These are phyloP conservation scores for Didymella arachidicola DNA, from an alignment of 2,329 filamentous ascomycete genomes.

Conservation along the genomic window DNA sequence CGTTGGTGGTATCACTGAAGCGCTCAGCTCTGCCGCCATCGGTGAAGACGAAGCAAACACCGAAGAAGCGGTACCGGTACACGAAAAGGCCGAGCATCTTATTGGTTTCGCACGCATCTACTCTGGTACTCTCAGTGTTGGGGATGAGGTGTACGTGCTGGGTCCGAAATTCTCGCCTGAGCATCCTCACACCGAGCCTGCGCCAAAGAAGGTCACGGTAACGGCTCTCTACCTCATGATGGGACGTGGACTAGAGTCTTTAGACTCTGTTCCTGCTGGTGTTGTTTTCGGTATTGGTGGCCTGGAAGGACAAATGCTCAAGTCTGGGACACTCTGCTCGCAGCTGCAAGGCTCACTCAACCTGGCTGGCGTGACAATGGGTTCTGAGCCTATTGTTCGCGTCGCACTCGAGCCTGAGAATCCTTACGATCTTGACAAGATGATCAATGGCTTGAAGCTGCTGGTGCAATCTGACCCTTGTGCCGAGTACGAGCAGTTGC, in stretches of 20 bases:
- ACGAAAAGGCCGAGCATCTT: slow-evolving; percentile 81
- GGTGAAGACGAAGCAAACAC: slow-evolving; percentile 49
- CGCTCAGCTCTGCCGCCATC: slow-evolving; percentile 68
- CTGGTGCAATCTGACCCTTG: slow-evolving; percentile 96
- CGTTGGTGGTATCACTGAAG: slow-evolving; percentile 62
- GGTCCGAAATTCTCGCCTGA: slow-evolving; percentile 92
- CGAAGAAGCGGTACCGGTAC: slow-evolving; percentile 57
- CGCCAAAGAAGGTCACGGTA: slow-evolving; percentile 82
- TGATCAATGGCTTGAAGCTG: slow-evolving; percentile 86
- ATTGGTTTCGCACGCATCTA: slow-evolving; percentile 95
- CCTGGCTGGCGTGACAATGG: slow-evolving; percentile 82
- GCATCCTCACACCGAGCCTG: slow-evolving; percentile 72
- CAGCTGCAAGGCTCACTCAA: slow-evolving; percentile 87
- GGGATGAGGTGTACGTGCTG: slow-evolving; percentile 89
- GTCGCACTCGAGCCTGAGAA: slow-evolving; percentile 94
- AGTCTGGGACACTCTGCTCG: slow-evolving; percentile 92
- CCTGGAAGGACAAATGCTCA: slow-evolving; percentile 90
- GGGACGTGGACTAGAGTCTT: slow-evolving; percentile 84
- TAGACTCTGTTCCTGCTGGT: slow-evolving; percentile 86
- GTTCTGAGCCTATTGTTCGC: slow-evolving; percentile 88
- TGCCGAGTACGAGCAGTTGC: slow-evolving; percentile 91
- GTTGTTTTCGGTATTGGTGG: slow-evolving; percentile 96
- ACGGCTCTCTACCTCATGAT: slow-evolving; percentile 94
- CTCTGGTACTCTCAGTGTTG: slow-evolving; percentile 87
- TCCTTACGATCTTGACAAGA: slow-evolving; percentile 89